Evolutionary conservation across 2,329 filamentous ascomycete genomes (phyloP).

Genomic region (Aureobasidium subglaciale): DNA sequence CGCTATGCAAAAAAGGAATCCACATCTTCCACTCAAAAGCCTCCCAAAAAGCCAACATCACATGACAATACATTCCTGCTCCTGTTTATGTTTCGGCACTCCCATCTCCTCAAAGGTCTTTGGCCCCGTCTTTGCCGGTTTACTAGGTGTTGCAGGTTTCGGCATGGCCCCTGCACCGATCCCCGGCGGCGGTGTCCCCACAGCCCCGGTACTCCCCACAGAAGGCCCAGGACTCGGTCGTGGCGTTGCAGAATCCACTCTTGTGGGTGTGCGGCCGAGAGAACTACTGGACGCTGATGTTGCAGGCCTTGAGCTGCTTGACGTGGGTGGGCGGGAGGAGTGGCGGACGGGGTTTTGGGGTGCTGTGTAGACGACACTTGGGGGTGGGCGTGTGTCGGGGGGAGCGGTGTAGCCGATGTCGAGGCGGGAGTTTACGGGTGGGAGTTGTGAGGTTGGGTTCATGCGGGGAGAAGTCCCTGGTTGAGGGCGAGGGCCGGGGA

Average conservation of each 20-base stretch:
- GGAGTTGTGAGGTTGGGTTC: slow-evolving; percentile 17
- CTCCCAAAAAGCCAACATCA: too few relatives aligned
- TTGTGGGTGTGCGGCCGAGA: too few relatives aligned
- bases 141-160: background rate
- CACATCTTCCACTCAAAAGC: too few relatives aligned
- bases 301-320: too few relatives aligned
- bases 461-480: slow-evolving; percentile 16
- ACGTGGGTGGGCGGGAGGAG: background rate
- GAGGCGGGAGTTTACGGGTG: slow-evolving; percentile 19
- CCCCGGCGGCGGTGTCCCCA: background rate
- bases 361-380: slow-evolving; percentile 17
- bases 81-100: slow-evolving; percentile 72
- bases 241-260: background rate
- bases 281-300: too few relatives aligned
- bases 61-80: slow-evolving; percentile 71
- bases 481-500: slow-evolving; percentile 5
- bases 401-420: slow-evolving; percentile 39
- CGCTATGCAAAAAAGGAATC: too few relatives aligned
- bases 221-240: background rate
- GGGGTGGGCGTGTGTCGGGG: slow-evolving; percentile 38
- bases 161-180: background rate
- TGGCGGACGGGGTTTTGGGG: background rate
- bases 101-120: slow-evolving; percentile 99
- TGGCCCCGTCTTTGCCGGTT: slow-evolving; percentile 56
- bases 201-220: background rate